Percentiles rank a stretch among this genome's conserved stretches.
These are phyloP conservation scores for Malassezia sp. DNA, from an alignment of 1,284 basidiomycete genomes.

Conservation along the genomic window DNA sequence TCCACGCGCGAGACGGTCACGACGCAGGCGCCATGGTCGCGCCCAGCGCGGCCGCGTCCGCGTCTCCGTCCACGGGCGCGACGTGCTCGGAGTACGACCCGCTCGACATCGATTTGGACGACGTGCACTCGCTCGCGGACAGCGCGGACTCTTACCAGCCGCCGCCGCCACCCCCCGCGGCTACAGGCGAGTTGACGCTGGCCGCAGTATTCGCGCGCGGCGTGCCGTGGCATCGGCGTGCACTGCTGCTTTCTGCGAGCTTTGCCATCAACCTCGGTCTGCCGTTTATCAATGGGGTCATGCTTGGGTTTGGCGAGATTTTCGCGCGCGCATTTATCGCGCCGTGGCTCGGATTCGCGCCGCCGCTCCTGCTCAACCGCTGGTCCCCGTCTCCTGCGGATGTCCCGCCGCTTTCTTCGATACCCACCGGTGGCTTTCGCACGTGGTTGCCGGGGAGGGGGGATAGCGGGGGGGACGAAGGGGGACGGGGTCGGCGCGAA, in stretches of 20 bases:
- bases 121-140: no score
- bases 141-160: no score
- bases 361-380: constrained; percentile 10
- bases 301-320: constrained; percentile 96
- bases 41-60: no score
- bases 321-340: constrained; percentile 75
- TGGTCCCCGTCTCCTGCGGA: constrained; percentile 15
- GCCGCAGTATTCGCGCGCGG: constrained; percentile 28
- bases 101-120: no score
- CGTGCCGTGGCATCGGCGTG: constrained; percentile 22
- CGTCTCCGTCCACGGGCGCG: no score
- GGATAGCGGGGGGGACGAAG: not conserved
- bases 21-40: no score
- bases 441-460: constrained; percentile 4
- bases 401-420: constrained; percentile 9
- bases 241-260: constrained; percentile 56
- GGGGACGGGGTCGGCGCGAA: not conserved
- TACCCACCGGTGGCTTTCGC: constrained; percentile 8
- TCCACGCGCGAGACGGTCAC: no score
- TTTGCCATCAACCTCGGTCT: constrained; percentile 81
- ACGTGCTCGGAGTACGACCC: no score
- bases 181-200: constrained; percentile 36
- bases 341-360: constrained; percentile 28
- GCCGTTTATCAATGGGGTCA: constrained; percentile 92
- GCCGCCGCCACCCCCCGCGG: constrained; percentile 7